Evolutionary conservation across 306 rosid genomes (phyloP).

Genomic region (cucumber (Cucumis sativus)): Cucumber_9930_V3 NC_026656.2:21967501-21968000

Average conservation of each 20-base stretch:
- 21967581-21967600: neutral
- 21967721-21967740: neutral
- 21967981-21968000: neutral
- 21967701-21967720: neutral
- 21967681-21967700: neutral
- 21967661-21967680: neutral
- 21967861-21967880: neutral
- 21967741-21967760: neutral
- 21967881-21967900: constrained; percentile 74
- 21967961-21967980: neutral
- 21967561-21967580: neutral
- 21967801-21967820: neutral
- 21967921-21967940: constrained; percentile 85
- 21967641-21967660: neutral
- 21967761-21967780: neutral
- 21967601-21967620: neutral
- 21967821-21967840: neutral
- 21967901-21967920: constrained; percentile 43
- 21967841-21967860: neutral
- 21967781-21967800: neutral
- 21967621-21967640: neutral
- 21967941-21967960: constrained; percentile 27
- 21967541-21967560: too few species aligned
- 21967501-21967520: too few species aligned
- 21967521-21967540: too few species aligned